Conservation (phyloP, 2,329 filamentous ascomycete species). For the Emergomyces orientalis region DNA sequence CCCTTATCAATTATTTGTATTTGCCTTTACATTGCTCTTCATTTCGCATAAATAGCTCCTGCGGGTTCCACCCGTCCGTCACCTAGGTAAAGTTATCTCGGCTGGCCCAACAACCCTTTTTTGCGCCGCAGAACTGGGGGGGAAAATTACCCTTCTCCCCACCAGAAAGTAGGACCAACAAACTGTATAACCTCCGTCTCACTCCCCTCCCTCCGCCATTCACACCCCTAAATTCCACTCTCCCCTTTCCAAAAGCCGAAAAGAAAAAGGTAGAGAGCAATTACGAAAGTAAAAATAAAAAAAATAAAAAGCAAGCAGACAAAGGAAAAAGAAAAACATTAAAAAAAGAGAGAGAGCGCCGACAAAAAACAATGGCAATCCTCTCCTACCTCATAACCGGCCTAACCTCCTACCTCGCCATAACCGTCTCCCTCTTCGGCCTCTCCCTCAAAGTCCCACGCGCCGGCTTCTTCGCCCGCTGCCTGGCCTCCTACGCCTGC, state of each 20-base stretch:
- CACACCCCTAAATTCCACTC: neutral
- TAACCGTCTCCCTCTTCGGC: slow-evolving; percentile 44
- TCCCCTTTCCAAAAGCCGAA: neutral
- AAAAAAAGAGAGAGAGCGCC: neutral
- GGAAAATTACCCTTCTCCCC: too few relatives aligned
- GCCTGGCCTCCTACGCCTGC: slow-evolving; percentile 38
- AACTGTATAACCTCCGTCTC: too few relatives aligned
- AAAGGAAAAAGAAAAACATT: neutral
- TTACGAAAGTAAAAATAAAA: neutral
- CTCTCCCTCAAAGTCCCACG: slow-evolving; percentile 35
- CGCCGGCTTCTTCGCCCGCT: slow-evolving; percentile 39
- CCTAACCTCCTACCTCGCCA: slow-evolving; percentile 55
- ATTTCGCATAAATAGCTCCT: too few relatives aligned
- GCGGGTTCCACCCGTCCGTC: too few relatives aligned
- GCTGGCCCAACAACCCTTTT: too few relatives aligned
- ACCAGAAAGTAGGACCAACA: neutral
- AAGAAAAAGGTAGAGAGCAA: neutral
- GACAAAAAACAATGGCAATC: slow-evolving; percentile 45
- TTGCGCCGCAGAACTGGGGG: too few relatives aligned
- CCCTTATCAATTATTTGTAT: neutral
- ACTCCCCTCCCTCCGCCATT: neutral
- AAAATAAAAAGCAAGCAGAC: neutral
- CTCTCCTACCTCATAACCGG: slow-evolving; percentile 50
- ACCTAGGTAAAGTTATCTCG: too few relatives aligned
- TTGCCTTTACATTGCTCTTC: neutral